phyloP scores from a whole-genome alignment of 2,329 filamentous ascomycete species.

The Alternaria alternata region DNA sequence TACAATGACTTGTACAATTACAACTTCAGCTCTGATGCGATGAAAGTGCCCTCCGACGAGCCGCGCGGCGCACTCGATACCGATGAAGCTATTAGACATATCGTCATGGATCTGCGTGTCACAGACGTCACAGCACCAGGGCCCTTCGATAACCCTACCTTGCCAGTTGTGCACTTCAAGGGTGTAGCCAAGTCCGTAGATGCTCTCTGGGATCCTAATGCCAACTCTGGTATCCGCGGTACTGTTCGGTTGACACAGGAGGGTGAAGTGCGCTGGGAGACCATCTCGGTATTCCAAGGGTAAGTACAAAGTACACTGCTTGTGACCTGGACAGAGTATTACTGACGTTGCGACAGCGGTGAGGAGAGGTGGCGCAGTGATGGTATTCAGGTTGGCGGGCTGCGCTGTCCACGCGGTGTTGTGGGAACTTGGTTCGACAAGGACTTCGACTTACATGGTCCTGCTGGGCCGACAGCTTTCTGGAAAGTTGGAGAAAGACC shows the following conservation, averaged over 20 bases:
- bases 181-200: slow-evolving; percentile 70
- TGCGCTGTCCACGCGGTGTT: slow-evolving; percentile 70
- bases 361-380: slow-evolving; percentile 80
- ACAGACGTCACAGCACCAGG: slow-evolving; percentile 67
- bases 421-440: slow-evolving; percentile 82
- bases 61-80: slow-evolving; percentile 64
- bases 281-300: slow-evolving; percentile 68
- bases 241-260: slow-evolving; percentile 71
- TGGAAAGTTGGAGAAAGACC: slow-evolving; percentile 72
- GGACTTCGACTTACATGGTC: slow-evolving; percentile 72
- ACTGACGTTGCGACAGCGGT: slow-evolving; percentile 56
- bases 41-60: slow-evolving; percentile 47
- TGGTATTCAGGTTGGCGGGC: slow-evolving; percentile 75
- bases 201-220: slow-evolving; percentile 72
- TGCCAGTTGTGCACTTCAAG: slow-evolving; percentile 73
- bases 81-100: slow-evolving; percentile 74
- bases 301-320: slow-evolving; percentile 29
- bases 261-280: slow-evolving; percentile 79
- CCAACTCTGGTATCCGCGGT: slow-evolving; percentile 71
- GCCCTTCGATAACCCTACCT: slow-evolving; percentile 63
- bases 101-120: slow-evolving; percentile 72
- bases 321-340: slow-evolving; percentile 15
- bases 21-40: slow-evolving; percentile 67
- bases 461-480: slow-evolving; percentile 77
- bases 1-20: slow-evolving; percentile 70